Base-by-base conservation (phyloP, 164 flowering plant genomes). In the grape (Vitis vinifera) region DNA sequence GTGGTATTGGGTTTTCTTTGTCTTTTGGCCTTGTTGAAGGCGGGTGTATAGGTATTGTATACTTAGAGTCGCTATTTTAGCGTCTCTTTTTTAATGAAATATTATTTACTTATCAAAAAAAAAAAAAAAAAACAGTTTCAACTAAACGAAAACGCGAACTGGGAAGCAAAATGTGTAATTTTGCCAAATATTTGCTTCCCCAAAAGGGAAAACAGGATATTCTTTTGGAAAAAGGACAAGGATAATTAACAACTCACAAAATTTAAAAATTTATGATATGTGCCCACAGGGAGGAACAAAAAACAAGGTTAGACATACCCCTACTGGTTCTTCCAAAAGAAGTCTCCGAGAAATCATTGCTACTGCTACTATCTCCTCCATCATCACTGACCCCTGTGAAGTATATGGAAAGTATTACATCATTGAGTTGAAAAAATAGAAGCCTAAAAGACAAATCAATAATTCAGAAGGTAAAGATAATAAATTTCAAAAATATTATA, bases 271-370 rank as follows among this genome's bases (percentile, higher is more conserved):
- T 37, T 37, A 37, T 37, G 44, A 37, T 37, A 37, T 4, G 44
- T 37, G 44, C 7, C 44, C 44, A 37, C 44, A 37, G 4, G 44
- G 44, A 37, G 44, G 44, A 3, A 37, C 44, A 37, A 37, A 14
- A 62, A 62, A 55, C 8, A 15, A 47, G 16, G 3, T 14, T 53
- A 16, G 17, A 68, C 86, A 71, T 83, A 92, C 97, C 53, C 51
- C 61, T 55, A 86, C 91, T 60, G 90, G 75, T 76, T 96, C 98
- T 82, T 96, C 98, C 72, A 84, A 69, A 61, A 93, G 85, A 77
- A 96, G 89, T 75, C 97, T 82, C 66, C 88, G 74, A 17, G 82
- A 59, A 75, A 87, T 68, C 90, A 92, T 86, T 75, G 97, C 89
- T 76, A 87, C 87, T 37, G 88, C 74, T 16, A 91, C 78, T 16